Percentiles rank a stretch among this genome's conserved stretches.
Conservation (phyloP, 139 green algal species). For the Marvania coccoides region DNA sequence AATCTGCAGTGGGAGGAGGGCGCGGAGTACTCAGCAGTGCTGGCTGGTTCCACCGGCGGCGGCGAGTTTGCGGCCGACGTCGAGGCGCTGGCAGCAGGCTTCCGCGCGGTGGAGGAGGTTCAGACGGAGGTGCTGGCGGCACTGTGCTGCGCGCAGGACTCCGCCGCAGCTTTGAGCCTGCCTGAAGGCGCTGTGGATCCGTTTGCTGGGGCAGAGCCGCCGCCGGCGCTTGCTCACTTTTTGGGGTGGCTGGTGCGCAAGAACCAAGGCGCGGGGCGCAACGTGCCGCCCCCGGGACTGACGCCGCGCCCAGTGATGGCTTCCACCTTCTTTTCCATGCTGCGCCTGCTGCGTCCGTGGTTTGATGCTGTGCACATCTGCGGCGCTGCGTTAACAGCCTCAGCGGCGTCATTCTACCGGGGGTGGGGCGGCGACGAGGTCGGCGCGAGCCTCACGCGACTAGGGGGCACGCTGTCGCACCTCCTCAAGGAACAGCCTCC, state of each 20-base stretch:
- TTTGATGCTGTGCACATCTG: constrained; percentile 17
- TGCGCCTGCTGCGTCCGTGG: constrained; percentile 49
- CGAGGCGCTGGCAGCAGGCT: not conserved
- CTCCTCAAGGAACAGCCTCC: constrained; percentile 13
- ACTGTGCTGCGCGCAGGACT: not conserved
- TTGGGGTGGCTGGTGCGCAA: constrained; percentile 53
- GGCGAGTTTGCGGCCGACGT: not conserved
- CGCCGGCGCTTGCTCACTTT: constrained; percentile 38
- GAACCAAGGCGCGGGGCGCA: constrained; percentile 54
- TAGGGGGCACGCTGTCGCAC: constrained; percentile 27
- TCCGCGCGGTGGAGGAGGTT: not conserved
- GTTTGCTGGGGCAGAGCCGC: not conserved
- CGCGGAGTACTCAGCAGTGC: not conserved
- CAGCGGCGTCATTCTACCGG: not conserved
- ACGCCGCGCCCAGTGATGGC: constrained; percentile 66
- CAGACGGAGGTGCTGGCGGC: not conserved
- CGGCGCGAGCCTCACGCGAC: not conserved
- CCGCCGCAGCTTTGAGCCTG: not conserved
- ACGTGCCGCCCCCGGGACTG: constrained; percentile 66
- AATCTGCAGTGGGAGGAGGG: not conserved
- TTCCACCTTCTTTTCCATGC: constrained; percentile 61
- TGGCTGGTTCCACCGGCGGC: not conserved
- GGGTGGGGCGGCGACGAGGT: constrained; percentile 3
- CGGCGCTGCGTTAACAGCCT: not conserved
- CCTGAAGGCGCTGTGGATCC: not conserved